Evolutionary conservation across 2,329 filamentous ascomycete species (phyloP).

Genomic region (Aspergillus sp.): DNA sequence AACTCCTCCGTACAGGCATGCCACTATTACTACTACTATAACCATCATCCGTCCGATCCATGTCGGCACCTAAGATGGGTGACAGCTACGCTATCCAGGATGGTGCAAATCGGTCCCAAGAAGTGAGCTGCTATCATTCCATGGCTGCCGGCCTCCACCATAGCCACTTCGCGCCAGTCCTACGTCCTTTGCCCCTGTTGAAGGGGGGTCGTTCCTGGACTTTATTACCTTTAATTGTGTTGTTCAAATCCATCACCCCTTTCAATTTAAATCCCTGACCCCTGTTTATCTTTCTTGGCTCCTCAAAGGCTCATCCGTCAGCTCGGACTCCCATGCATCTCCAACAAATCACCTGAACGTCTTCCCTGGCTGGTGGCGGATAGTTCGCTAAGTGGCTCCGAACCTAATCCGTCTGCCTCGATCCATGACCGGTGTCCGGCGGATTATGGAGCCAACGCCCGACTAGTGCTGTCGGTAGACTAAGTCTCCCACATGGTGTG

Average conservation of each 20-base stretch:
- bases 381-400: constrained; percentile 30
- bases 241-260: neutral
- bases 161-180: neutral
- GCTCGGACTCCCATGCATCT: constrained; percentile 9
- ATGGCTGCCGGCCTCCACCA: constrained; percentile 1
- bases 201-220: neutral
- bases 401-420: constrained; percentile 21
- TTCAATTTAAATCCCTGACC: neutral
- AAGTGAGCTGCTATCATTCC: neutral
- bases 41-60: neutral
- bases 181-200: neutral
- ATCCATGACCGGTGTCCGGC: constrained; percentile 32
- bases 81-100: constrained; percentile 5
- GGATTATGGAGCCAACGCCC: constrained; percentile 28
- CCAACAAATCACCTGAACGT: constrained; percentile 13
- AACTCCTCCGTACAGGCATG: neutral
- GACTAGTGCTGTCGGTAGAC: constrained; percentile 27
- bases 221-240: neutral
- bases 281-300: constrained; percentile 2
- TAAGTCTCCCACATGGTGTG: constrained; percentile 28
- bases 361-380: constrained; percentile 26
- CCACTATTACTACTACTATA: neutral
- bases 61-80: constrained; percentile 2
- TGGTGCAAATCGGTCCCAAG: constrained; percentile 2
- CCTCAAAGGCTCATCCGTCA: neutral